Base-by-base conservation (phyloP, 805 yeast genomes). In the Pichia kluyveri region DNA sequence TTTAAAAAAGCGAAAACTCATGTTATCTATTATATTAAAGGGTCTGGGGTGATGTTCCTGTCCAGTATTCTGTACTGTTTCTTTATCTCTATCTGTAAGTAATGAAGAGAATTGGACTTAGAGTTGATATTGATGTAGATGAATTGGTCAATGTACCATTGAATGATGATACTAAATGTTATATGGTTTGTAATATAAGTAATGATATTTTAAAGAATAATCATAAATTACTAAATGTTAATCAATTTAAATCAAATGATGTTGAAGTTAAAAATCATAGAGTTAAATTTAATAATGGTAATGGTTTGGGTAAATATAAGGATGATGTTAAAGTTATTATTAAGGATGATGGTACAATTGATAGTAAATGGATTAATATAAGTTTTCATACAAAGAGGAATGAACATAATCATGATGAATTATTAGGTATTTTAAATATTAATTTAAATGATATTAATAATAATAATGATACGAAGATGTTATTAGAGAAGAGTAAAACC, bases 121-220 rank as follows among this genome's bases (percentile, higher is more conserved):
- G 76, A 44, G 70, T 87, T 39, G 62, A 70, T 19, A 65, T 87
- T 30, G 63, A 73, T 17, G 73, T 89, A 43, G 75, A 77, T 47
- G 95, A 86, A 53, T 68, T 91, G 42, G 74, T 82, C n/a, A 90
- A 90, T 58, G 76, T 91, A 30, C 98, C 98, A 1, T 89, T 86
- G 54, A 71, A 83, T 1, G 69, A 80, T 3, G 95, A 95, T 0
- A 47, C 57, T 14, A 60, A 69, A 37, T 80, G 91, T 55, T 80
- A 64, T 53, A 76, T 88, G 18, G 79, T 81, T 49, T 42, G 58
- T 10, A 51, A 58, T 2, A 43, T 63, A 6, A 32, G 59, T 1
- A 59, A 56, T 40, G 55, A 53, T 30, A 45, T 49, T 10, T 11
- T 44, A 8, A 54, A 52, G 28, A 51, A 49, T 23, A 23, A 6